Base-by-base conservation (phyloP, 768 basidiomycete species). In the Lentinula boryana region DNA sequence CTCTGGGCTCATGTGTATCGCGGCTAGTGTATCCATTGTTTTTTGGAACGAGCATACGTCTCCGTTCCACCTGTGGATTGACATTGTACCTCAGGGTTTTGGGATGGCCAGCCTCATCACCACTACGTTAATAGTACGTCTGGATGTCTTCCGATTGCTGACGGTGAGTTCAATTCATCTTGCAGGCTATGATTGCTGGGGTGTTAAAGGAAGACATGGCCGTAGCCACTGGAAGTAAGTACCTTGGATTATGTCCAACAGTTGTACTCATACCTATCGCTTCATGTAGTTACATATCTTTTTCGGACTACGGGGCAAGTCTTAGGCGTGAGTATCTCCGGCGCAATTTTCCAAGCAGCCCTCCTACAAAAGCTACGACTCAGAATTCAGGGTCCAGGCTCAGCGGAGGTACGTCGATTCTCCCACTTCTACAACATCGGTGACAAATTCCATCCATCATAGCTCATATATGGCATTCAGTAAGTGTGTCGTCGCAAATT, bases 281-380 rank as follows among this genome's bases (percentile, higher is more conserved):
- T 40, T 40, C 54, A n/a, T 50, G 16, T 66, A 96, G 94, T 95
- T 67, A 91, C 91, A 35, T 98, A 98, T 73, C 79, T 97, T 51
- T 96, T 95, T 78, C 80, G 95, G 64, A 95, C 93, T 7, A 90
- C 92, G 16, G 95, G 95, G 2, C 96, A 98, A 77, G 97, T 97
- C 23, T 80, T 98, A 58, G 97, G 96, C 38, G 96, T 99, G 58
- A 91, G 91, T 67, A 76, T 95, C 50, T 87, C 87, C 66, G 91
- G 93, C 21, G 88, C 93, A 0, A 71, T 98, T 31, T 75, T 95
- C 35, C 96, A 99, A 73, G 82, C 84, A 5, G 80, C 96, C 38
- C 79, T 99, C 43, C 74, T 87, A 32, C 72, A 77, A 52, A 84
- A 91, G 68, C 77, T 99, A 58, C 82, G 84, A 60, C 74, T 80